These are phyloP conservation scores for Trichoderma sp. DNA, from an alignment of 2,329 filamentous ascomycete species.

Conservation along the genomic window DNA sequence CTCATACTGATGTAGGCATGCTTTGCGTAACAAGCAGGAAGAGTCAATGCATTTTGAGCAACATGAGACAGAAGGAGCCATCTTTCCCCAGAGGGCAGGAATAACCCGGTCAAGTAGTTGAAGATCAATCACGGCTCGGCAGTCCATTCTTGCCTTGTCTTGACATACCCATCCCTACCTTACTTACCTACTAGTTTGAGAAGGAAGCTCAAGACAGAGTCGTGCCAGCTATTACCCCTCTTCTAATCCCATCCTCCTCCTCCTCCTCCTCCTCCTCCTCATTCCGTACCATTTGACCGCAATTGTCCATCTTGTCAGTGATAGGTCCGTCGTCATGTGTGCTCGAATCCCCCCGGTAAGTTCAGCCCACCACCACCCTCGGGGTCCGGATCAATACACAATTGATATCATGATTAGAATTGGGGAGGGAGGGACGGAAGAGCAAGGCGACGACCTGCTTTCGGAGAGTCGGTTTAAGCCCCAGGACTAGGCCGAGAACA, in stretches of 20 bases:
- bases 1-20: neutral
- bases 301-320: neutral
- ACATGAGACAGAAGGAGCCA: too few species aligned
- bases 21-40: neutral
- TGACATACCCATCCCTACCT: too few species aligned
- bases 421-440: neutral
- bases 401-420: neutral
- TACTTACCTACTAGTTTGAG: neutral
- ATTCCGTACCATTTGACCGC: neutral
- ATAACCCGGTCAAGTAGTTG: neutral
- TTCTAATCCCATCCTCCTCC: neutral
- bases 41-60: too few species aligned
- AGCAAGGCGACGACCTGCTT: neutral
- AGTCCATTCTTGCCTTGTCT: neutral
- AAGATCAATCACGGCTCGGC: neutral
- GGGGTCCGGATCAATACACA: neutral
- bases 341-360: conserved; percentile 13
- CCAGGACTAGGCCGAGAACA: conserved; percentile 2
- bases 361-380: conserved; percentile 5
- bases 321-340: neutral
- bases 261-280: neutral
- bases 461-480: neutral
- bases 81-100: too few species aligned
- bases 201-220: conserved; percentile 1
- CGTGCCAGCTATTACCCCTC: neutral